A percentile compares a stretch with the other conserved stretches of the same genome.
Conservation (phyloP, 2,329 filamentous ascomycete species). For the Myrmaecium sp. region DNA sequence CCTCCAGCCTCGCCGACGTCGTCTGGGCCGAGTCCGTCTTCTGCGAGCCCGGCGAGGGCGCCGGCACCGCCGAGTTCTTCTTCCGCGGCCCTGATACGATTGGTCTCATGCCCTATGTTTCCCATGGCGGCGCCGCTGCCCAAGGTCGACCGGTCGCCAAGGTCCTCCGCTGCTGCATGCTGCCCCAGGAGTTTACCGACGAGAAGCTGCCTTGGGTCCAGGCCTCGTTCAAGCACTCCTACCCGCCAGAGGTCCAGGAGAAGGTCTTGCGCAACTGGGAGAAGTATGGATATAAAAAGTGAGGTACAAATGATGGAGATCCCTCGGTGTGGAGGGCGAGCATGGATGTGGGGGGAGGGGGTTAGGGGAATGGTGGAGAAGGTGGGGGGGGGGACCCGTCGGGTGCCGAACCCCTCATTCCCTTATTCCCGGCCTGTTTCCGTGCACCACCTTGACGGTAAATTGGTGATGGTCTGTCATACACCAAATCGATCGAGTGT, state of each 20-base stretch:
- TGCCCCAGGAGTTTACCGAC: conserved; percentile 12
- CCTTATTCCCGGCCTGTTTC: too few species aligned
- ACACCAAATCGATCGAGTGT: too few species aligned
- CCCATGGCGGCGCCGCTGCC: conserved; percentile 21
- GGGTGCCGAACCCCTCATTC: too few species aligned
- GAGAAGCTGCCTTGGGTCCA: conserved; percentile 21
- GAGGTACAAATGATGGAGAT: too few species aligned
- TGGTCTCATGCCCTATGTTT: conserved; percentile 31
- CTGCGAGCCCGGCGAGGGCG: conserved; percentile 24
- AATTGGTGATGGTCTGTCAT: too few species aligned
- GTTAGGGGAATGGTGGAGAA: too few species aligned
- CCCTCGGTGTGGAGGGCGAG: too few species aligned
- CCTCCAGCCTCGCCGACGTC: conserved; percentile 29
- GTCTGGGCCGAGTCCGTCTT: conserved; percentile 33
- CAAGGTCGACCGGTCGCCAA: conserved; percentile 22
- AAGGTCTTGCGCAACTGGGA: conserved; percentile 22
- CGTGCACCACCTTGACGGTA: too few species aligned
- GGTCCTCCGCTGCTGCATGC: conserved; percentile 27
- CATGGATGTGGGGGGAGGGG: too few species aligned
- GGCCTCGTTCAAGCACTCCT: conserved; percentile 18
- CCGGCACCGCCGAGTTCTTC: conserved; percentile 24
- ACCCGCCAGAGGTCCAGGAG: conserved; percentile 23
- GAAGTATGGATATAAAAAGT: too few species aligned
- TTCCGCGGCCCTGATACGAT: conserved; percentile 30
- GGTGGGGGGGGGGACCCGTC: too few species aligned